Conservation (phyloP, 139 green algal species). For the Tetratostichococcus sp. region DNA sequence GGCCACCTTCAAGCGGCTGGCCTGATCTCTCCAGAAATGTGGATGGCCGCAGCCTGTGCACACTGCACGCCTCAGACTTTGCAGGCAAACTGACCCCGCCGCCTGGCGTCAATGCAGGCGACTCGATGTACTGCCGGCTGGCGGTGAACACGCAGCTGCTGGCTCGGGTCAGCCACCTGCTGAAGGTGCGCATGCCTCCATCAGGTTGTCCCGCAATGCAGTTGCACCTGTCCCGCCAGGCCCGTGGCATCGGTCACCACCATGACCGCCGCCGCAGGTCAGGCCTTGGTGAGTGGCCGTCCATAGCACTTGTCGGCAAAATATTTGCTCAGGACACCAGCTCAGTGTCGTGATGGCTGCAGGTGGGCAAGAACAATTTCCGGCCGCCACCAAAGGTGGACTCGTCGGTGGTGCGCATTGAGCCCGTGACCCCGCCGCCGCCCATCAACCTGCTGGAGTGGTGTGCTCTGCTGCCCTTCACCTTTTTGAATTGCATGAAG, state of each 20-base stretch:
- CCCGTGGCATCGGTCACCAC: no score
- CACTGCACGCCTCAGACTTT: no score
- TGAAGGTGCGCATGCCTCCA: conserved; percentile 55
- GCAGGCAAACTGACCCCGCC: no score
- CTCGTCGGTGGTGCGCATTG: conserved; percentile 93
- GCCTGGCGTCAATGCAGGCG: conserved; percentile 39
- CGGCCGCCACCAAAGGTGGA: conserved; percentile 97
- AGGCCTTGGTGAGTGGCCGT: no score
- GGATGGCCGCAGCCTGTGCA: no score
- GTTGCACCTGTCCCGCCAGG: no score
- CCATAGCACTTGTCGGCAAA: no score
- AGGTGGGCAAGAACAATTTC: conserved; percentile 95
- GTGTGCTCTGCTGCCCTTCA: background rate
- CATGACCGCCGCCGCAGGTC: no score
- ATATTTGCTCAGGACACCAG: no score
- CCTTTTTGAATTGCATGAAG: no score
- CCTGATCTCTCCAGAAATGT: no score
- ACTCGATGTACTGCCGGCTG: conserved; percentile 83
- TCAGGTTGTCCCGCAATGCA: background rate
- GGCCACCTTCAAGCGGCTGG: no score
- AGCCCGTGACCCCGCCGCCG: conserved; percentile 89
- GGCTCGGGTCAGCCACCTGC: conserved; percentile 63
- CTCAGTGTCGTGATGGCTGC: conserved; percentile 9
- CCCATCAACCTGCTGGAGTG: conserved; percentile 96
- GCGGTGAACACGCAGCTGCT: conserved; percentile 98